Base-by-base conservation (phyloP, 2,329 filamentous ascomycete species). In the Scedosporium dehoogii region DNA sequence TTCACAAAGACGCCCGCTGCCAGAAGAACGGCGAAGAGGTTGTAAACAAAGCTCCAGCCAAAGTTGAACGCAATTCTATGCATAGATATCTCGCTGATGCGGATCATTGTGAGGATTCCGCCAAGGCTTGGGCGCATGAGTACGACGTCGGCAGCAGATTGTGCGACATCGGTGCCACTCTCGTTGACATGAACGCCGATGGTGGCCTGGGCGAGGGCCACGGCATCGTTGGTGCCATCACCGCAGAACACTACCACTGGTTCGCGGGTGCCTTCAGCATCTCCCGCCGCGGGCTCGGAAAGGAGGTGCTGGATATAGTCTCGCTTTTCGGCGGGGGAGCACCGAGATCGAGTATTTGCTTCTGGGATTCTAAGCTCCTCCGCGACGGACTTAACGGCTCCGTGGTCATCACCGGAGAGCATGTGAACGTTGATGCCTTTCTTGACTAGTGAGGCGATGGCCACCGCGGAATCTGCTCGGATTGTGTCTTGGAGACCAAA, bases 191-290 rank as follows among this genome's bases (percentile, higher is more conserved):
- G 87, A 0, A 92, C 77, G 29, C 90, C 90, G 29, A 93, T 81
- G 5, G 81, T 82, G 1, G 90, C 88, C 69, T 86, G 83, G 0
- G 88, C 85, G 2, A 93, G 78, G 0, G 90, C 90, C 2, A 84
- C 79, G 0, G 90, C 87, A 68, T 93, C 90, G 70, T 93, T 93
- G 14, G 88, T 91, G 1, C 90, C 90, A 67, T 93, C 90, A 41
- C 90, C 90, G 59, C 83, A 81, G 72, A 93, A 92, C 5, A 92
- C 72, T 18, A 90, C 81, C 21, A 59, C 58, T 5, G 58, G 58
- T 6, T 29, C 10, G 21, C 16, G 38, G 41, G 58, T 16, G 12
- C 29, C 25, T 2, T 6, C 29, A 3, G 5, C 7, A n/a, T 29
- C 9, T 10, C 29, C n/a, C 3, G 14, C 46, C 18, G 57, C 12